Conservation (phyloP, 495 filamentous ascomycete species). For the Aspergillus funiculosus region DNA sequence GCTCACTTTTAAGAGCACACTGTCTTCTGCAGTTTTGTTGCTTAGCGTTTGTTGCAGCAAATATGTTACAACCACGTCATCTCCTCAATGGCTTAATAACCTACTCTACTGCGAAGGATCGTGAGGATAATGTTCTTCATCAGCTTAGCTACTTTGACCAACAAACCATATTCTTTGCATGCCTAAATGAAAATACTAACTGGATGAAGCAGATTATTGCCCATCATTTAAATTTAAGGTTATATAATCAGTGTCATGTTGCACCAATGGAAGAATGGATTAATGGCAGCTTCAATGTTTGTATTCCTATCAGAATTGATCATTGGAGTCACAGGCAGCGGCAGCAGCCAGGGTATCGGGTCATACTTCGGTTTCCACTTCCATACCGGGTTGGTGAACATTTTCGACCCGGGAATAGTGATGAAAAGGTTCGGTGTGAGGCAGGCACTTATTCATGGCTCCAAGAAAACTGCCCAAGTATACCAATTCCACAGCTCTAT, state of each 20-base stretch:
- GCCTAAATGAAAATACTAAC: constrained; percentile 11
- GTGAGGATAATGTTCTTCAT: constrained; percentile 25
- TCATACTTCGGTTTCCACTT: constrained; percentile 31
- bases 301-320: constrained; percentile 26
- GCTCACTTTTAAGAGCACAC: too few relatives aligned
- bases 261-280: constrained; percentile 25
- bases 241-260: constrained; percentile 13
- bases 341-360: too few relatives aligned
- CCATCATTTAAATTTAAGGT: constrained; percentile 21
- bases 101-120: constrained; percentile 18
- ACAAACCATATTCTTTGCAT: constrained; percentile 17
- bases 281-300: constrained; percentile 33
- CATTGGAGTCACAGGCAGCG: background rate
- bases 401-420: constrained; percentile 25
- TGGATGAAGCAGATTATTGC: constrained; percentile 17
- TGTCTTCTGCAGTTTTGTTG: too few relatives aligned
- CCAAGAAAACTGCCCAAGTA: constrained; percentile 26
- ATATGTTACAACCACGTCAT: too few relatives aligned
- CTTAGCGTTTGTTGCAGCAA: too few relatives aligned
- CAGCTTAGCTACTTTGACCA: constrained; percentile 21
- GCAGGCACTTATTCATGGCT: constrained; percentile 28
- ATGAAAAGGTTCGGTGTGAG: constrained; percentile 33
- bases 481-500: constrained; percentile 31
- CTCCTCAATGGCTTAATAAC: too few relatives aligned
- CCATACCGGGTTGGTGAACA: constrained; percentile 31